Base-by-base conservation (phyloP, 805 yeast species). In the Yamadazyma takamatsuzukensis region DNA sequence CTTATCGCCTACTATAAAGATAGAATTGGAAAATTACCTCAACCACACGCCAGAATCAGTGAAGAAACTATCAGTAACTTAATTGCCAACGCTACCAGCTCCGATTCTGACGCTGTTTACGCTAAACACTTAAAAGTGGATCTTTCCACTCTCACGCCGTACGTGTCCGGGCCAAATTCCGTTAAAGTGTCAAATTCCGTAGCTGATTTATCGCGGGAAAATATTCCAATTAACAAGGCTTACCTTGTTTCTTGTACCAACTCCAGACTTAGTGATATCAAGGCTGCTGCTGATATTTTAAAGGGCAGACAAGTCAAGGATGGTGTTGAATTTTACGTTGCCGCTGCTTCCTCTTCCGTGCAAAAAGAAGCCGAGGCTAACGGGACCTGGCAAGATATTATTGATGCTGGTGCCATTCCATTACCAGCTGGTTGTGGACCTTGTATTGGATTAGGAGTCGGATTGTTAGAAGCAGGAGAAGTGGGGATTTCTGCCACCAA, bases 361-460 rank as follows among this genome's bases (percentile, higher is more conserved):
- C 96, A 90, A 66, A 74, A 74, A 47, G 96, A 89, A 47, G 98
- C 98, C 28, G 95, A 84, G 64, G 74, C 77, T 21, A 67, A 63
- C 27, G 98, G 99, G 35, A 94, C 95, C 11, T 94, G 99, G 98
- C 73, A 88, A 49, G 78, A 77, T 14, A 71, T 93, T 37, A 51
- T 93, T 29, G 90, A 81, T 35, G 96, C 97, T 7, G 99, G 99
- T 33, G 95, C 96, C 39, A 84, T 68, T 48, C 86, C 96, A 21
- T 75, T 93, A 48, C 97, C 97, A 14, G 95, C 98, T 11, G 99
- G 99, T 15, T 93, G 99, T 68, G 99, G 99, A 28, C 99, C 99
- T 15, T 93, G 99, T 69, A 93, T 93, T 54, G 99, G 99, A 22
- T 70, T 93, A 35, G 99, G 99, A 35, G 73, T 94, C 18, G 99